Evolutionary conservation across 2,329 filamentous ascomycete species (phyloP).

Genomic region (Aureobasidium sp.): DNA sequence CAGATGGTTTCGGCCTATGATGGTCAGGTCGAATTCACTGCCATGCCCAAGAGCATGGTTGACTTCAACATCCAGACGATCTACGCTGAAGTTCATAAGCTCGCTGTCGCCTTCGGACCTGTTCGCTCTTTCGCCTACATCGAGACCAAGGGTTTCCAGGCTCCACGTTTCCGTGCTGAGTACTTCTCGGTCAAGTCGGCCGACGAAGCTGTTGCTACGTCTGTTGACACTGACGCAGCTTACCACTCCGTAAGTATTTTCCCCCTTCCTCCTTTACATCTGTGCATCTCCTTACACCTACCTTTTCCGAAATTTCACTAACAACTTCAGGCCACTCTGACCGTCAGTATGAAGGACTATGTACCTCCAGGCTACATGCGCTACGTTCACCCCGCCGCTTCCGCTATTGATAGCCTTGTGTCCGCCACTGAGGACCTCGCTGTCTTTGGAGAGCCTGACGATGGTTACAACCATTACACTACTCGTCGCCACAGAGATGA

Average conservation of each 20-base stretch:
- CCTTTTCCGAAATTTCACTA: background rate
- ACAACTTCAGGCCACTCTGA: constrained; percentile 8
- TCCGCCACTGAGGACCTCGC: background rate
- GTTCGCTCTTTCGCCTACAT: constrained; percentile 28
- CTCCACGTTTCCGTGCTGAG: constrained; percentile 33
- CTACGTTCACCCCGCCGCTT: constrained; percentile 6
- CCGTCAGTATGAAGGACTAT: background rate
- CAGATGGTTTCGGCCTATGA: constrained; percentile 26
- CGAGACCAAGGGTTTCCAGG: constrained; percentile 19
- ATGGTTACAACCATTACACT: background rate
- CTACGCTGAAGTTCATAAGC: constrained; percentile 20
- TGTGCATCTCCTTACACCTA: background rate
- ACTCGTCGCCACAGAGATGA: background rate
- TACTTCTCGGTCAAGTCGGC: constrained; percentile 30
- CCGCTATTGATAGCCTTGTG: background rate
- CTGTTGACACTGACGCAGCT: background rate
- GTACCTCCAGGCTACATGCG: background rate
- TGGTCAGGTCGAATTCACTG: constrained; percentile 32
- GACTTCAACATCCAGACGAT: constrained; percentile 24
- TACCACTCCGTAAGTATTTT: constrained; percentile 8
- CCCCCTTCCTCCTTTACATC: background rate
- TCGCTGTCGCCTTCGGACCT: constrained; percentile 29
- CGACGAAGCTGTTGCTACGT: constrained; percentile 14
- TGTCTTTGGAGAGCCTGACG: background rate
- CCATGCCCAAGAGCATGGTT: constrained; percentile 20